Base-by-base conservation (phyloP, 768 basidiomycete genomes). In the Hypsizygus marmoreus region DNA sequence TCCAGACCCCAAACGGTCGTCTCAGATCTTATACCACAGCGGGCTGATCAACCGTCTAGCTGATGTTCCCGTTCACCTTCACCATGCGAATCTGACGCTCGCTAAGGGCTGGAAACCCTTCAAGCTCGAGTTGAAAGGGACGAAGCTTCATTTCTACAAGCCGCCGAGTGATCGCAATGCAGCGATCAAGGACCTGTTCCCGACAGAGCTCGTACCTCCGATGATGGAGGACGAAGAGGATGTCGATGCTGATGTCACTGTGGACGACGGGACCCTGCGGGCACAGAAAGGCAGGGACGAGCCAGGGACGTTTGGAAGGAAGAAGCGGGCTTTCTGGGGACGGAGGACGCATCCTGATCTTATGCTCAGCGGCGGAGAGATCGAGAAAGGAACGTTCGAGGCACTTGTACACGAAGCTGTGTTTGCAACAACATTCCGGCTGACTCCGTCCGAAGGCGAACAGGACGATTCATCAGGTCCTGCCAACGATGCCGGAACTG, bases 91-190 rank as follows among this genome's bases (percentile, higher is more conserved):
- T 30, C 52, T 66, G 24, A 50, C 74, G 1, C 64, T 82, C 2
- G 62, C 76, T 0, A 91, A 91, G 54, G 82, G 82, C 0, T 95
- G 92, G 92, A 94, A 93, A 61, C 81, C 88, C 4, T 90, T 79
- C 71, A 92, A 93, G 63, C 75, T 86, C 34, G 86, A 91, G 54
- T 68, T 95, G 20, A 86, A 89, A 58, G 92, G 91, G 5, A 80
- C 86, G 10, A 94, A 94, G 62, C 56, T 95, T 38, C 86, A 88
- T 62, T 88, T 94, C 58, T 92, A 88, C 62, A 95, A 94, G 57
- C 82, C 89, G 0, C 89, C 91, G 0, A 72, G 75, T 22, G 91
- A 94, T 52, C 72, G 82, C 45, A 69, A 65, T 17, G 67, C 71
- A 2, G 84, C 74, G 0, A 74, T 92, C 41, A 88, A 84, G 60